phyloP scores from a whole-genome alignment of 83 land plant genomes.

The Larix sibirica region DNA sequence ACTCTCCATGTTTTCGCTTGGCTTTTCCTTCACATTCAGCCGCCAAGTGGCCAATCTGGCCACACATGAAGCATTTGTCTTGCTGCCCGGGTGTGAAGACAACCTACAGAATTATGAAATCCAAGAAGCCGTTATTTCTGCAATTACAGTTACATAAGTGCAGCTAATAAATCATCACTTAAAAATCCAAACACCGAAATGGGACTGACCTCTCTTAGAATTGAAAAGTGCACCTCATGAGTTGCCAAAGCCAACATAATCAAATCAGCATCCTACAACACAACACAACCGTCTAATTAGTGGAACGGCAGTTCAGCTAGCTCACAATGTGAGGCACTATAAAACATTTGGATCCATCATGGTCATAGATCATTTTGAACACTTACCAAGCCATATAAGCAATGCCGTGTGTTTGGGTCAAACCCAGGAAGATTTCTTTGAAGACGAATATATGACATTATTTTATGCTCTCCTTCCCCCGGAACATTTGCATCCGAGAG shows the following conservation, averaged over 20 bases:
- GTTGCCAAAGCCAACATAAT: slow-evolving; percentile 81
- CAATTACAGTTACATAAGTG: neutral
- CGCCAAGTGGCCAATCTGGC: slow-evolving; percentile 92
- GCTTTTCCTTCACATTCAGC: slow-evolving; percentile 90
- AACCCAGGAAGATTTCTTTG: slow-evolving; percentile 61
- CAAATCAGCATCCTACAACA: slow-evolving; percentile 70
- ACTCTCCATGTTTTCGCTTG: slow-evolving; percentile 86
- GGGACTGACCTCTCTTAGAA: slow-evolving; percentile 53
- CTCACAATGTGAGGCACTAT: neutral
- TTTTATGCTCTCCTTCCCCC: slow-evolving; percentile 85
- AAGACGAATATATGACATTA: slow-evolving; percentile 70
- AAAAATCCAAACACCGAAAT: neutral
- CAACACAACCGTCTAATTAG: neutral
- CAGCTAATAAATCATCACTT: neutral
- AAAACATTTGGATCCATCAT: neutral
- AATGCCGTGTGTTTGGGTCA: slow-evolving; percentile 73
- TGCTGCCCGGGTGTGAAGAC: slow-evolving; percentile 90
- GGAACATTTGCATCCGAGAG: slow-evolving; percentile 80
- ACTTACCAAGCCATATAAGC: slow-evolving; percentile 57
- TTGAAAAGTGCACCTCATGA: slow-evolving; percentile 73
- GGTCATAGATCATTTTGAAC: neutral
- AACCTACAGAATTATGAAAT: slow-evolving; percentile 34
- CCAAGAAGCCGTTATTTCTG: neutral
- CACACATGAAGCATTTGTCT: slow-evolving; percentile 93
- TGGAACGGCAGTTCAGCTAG: too few species aligned